Percentiles rank a stretch among this genome's conserved stretches.
These are phyloP conservation scores for Mycosphaerelloides madeirae DNA, from an alignment of 2,329 filamentous ascomycete species.

Conservation along the genomic window DNA sequence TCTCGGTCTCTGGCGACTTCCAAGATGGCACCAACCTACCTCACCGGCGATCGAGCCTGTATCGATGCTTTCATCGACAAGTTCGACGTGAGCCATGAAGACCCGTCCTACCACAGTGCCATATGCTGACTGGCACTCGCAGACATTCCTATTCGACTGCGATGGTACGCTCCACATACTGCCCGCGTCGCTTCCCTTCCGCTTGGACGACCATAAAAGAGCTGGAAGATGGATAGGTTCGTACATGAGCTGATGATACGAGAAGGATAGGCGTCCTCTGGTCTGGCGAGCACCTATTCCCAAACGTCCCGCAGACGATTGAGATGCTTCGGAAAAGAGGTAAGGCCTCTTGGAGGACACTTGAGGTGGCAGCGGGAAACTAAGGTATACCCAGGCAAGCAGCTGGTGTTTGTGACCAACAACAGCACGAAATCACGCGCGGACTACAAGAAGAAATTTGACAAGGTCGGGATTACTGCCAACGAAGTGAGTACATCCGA, in stretches of 20 bases:
- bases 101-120: not conserved
- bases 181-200: no score
- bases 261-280: conserved; percentile 77
- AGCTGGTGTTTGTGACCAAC: conserved; percentile 93
- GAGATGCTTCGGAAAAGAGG: conserved; percentile 77
- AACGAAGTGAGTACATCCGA: conserved; percentile 49
- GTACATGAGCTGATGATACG: conserved; percentile 31
- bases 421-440: conserved; percentile 94
- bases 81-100: conserved; percentile 66
- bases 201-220: conserved; percentile 18
- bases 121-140: not conserved
- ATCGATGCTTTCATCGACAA: conserved; percentile 80
- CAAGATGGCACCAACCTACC: conserved; percentile 41
- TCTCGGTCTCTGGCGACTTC: not conserved
- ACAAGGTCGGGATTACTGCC: conserved; percentile 71
- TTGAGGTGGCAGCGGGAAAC: not conserved
- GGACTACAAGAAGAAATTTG: conserved; percentile 91
- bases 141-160: conserved; percentile 95
- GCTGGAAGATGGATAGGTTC: not conserved
- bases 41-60: conserved; percentile 72
- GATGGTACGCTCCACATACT: conserved; percentile 62
- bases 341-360: conserved; percentile 33
- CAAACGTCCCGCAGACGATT: conserved; percentile 78
- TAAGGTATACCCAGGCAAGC: conserved; percentile 62
- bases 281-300: conserved; percentile 89